Conservation (phyloP, 73 alveolate genomes). For the Halteria grandinella region DNA sequence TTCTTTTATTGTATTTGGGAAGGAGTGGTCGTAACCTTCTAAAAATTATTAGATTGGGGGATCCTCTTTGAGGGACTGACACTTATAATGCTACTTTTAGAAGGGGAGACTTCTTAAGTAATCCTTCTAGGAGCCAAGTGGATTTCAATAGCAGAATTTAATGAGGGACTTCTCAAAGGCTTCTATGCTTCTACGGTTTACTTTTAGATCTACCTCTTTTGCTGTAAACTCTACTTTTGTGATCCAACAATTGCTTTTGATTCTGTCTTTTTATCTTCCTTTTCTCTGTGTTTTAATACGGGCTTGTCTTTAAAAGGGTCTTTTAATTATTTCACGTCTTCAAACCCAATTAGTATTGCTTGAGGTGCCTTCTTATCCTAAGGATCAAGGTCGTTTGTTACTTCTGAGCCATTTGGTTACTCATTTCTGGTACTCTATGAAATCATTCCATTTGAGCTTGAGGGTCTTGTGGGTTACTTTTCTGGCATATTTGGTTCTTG, state of each 20-base stretch:
- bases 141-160: no score
- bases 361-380: conserved; percentile 15
- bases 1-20: no score
- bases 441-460: no score
- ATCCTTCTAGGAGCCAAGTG: neutral
- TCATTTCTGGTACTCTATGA: no score
- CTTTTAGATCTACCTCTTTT: neutral
- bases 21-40: no score
- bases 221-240: neutral
- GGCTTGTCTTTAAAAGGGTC: conserved; percentile 30
- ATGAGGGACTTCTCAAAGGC: neutral
- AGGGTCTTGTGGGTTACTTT: no score
- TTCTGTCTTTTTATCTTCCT: neutral
- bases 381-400: no score
- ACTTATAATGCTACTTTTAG: neutral
- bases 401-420: no score
- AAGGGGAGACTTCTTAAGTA: neutral
- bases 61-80: no score
- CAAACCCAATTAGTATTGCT: conserved; percentile 19
- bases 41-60: no score
- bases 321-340: neutral
- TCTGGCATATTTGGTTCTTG: no score
- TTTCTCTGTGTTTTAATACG: neutral
- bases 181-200: neutral
- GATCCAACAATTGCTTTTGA: neutral